Base-by-base conservation (phyloP, 2,329 filamentous ascomycete genomes). In the Diaporthe humulicola region DNA sequence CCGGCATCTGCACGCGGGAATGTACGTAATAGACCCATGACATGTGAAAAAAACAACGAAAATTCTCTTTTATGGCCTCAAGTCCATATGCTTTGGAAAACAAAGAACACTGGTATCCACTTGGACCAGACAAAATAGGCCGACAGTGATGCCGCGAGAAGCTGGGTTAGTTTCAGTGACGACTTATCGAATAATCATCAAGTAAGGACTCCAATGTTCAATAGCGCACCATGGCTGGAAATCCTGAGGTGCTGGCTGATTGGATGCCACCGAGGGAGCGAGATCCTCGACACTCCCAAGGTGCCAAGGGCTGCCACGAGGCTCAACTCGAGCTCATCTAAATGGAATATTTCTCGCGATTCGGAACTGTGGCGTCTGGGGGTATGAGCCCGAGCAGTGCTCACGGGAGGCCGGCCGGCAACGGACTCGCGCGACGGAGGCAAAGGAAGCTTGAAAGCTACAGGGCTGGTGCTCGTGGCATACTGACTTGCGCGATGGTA, bases 11-110 rank as follows among this genome's bases (percentile, higher is more conserved):
- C 36, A 75, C 57, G 74, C 74, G 74, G 74, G 28, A 42, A 33
- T 60, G 71, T 75, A 75, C 74, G 74, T 75, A 75, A 75, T 70
- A 64, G 45, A n/a, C 38, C 54, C 60, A 40, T 40, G 61, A n/a
- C 42, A 73, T 42, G 38, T 67, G 52, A 70, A 64, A 75, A 54
- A 30, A 15, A 12, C 70, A 25, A 1, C 22, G 22, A 52, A 69
- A 69, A 69, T n/a, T 69, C n/a, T 50, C 22, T 4, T 38, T 33
- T 45, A 28, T 28, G 19, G 22, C 58, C 50, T 45, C 30, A 54
- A 45, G 40, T 48, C 28, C 42, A 54, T 48, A 61, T 19, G 45
- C 45, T 15, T 50, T 28, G 22, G 50, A n/a, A 30, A 42, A 28
- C 40, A 50, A 38, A 52, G 7, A 7, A 19, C 58, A 58, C 64